Evolutionary conservation across 1,284 basidiomycete species (phyloP).

Genomic region (Stygiomarasmius scandens): DNA sequence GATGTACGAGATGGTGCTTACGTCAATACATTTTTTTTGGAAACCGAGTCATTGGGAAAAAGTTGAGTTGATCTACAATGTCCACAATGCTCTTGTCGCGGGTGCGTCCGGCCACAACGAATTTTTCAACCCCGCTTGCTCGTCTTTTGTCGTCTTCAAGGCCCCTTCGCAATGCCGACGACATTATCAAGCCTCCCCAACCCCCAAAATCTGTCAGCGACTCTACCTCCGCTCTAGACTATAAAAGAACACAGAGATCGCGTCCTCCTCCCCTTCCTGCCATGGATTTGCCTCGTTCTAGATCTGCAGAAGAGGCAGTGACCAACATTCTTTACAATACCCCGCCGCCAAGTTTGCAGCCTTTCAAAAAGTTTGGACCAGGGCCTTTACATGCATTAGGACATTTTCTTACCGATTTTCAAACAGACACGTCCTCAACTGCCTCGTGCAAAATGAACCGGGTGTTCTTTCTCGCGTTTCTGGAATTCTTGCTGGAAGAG

Average conservation of each 20-base stretch:
- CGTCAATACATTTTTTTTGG: not conserved
- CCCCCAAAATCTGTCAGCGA: conserved; percentile 80
- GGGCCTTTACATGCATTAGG: not conserved
- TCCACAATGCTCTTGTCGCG: conserved; percentile 16
- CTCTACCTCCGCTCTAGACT: conserved; percentile 93
- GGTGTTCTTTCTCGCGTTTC: conserved; percentile 98
- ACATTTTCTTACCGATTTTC: conserved; percentile 14
- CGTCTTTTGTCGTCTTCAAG: conserved; percentile 41
- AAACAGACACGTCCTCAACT: conserved; percentile 91
- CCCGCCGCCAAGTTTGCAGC: conserved; percentile 88
- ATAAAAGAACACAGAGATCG: conserved; percentile 77
- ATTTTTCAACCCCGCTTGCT: conserved; percentile 14
- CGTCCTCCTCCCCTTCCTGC: conserved; percentile 79
- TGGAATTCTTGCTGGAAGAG: conserved; percentile 94
- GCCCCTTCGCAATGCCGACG: conserved; percentile 29
- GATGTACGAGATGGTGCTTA: not conserved
- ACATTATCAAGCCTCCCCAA: conserved; percentile 60
- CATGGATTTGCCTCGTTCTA: conserved; percentile 73
- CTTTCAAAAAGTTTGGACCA: conserved; percentile 85
- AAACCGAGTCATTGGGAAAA: conserved; percentile 18
- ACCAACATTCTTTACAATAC: conserved; percentile 97
- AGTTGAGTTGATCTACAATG: conserved; percentile 13
- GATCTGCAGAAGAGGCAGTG: conserved; percentile 90
- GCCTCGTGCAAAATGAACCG: conserved; percentile 98
- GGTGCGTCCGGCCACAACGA: conserved; percentile 7